Conservation (phyloP, 2,329 filamentous ascomycete genomes). For the Samsoniella hepiali region DNA sequence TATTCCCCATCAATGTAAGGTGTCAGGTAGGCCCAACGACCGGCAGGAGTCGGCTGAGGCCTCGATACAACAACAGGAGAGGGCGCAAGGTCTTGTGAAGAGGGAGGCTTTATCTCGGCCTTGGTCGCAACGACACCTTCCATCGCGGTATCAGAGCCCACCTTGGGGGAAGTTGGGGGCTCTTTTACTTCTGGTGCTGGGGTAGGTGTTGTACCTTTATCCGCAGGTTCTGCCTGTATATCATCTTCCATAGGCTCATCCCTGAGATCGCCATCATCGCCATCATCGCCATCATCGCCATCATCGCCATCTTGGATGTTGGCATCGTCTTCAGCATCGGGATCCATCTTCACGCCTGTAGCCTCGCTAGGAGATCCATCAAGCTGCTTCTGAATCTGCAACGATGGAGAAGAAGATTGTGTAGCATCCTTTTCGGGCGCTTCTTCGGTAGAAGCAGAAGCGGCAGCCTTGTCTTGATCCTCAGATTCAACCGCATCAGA, state of each 20-base stretch:
- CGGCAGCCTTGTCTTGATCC: not conserved
- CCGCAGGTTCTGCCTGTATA: not conserved
- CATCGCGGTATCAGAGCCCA: conserved; percentile 13
- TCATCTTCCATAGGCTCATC: conserved; percentile 3
- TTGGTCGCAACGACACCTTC: not conserved
- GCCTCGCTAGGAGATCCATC: not conserved
- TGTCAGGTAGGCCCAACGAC: conserved; percentile 39
- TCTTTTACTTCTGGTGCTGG: not conserved
- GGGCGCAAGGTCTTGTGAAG: not conserved
- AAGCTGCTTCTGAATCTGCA: conserved; percentile 10
- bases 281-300: not conserved
- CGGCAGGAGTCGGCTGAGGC: conserved; percentile 30
- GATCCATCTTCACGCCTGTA: not conserved
- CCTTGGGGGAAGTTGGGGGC: not conserved
- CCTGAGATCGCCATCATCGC: not conserved
- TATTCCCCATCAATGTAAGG: conserved; percentile 41
- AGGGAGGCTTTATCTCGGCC: not conserved
- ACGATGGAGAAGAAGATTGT: not conserved
- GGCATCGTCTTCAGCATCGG: not conserved
- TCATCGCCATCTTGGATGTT: not conserved
- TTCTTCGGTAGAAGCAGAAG: not conserved
- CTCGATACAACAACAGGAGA: conserved; percentile 22
- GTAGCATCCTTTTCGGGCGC: not conserved
- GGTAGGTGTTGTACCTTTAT: not conserved
- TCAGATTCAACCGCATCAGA: not conserved